These are phyloP conservation scores for Mycena sp. DNA, from an alignment of 1,284 basidiomycete genomes.

Conservation along the genomic window DNA sequence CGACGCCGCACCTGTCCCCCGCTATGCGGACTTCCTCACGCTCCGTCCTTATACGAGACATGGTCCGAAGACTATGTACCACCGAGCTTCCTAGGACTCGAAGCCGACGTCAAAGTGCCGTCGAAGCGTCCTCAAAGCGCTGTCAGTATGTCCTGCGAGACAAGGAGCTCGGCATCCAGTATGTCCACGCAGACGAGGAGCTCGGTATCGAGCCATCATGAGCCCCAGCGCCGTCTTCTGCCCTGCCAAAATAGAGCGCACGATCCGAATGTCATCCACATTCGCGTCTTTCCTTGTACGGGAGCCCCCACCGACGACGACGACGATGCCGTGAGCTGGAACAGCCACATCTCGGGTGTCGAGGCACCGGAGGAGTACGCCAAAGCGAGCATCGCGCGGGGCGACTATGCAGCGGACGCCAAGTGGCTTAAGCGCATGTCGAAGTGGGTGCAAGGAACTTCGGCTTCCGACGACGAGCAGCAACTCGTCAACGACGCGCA, in stretches of 20 bases:
- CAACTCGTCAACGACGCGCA: conserved; percentile 3
- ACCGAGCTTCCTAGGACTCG: no score
- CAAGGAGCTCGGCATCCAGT: not conserved
- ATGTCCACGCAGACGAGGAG: no score
- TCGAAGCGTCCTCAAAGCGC: no score
- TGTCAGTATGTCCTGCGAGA: not conserved
- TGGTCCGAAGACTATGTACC: no score
- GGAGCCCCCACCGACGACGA: not conserved
- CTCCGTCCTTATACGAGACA: no score
- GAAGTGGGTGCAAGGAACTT: not conserved
- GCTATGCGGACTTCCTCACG: no score
- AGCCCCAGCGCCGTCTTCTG: conserved; percentile 11
- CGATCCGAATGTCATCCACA: not conserved
- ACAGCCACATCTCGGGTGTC: conserved; percentile 8
- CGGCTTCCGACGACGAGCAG: not conserved
- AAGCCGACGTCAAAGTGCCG: no score
- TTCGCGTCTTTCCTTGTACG: not conserved
- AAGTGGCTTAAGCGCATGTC: not conserved
- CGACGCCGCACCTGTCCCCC: not conserved
- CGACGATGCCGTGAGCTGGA: not conserved
- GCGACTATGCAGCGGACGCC: not conserved
- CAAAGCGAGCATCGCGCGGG: conserved; percentile 5
- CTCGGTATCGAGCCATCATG: not conserved
- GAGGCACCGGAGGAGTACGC: conserved; percentile 10
- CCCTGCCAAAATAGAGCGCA: not conserved